Evolutionary conservation across 2,329 filamentous ascomycete genomes (phyloP).

Genomic region (Colletotrichum scovillei): DNA sequence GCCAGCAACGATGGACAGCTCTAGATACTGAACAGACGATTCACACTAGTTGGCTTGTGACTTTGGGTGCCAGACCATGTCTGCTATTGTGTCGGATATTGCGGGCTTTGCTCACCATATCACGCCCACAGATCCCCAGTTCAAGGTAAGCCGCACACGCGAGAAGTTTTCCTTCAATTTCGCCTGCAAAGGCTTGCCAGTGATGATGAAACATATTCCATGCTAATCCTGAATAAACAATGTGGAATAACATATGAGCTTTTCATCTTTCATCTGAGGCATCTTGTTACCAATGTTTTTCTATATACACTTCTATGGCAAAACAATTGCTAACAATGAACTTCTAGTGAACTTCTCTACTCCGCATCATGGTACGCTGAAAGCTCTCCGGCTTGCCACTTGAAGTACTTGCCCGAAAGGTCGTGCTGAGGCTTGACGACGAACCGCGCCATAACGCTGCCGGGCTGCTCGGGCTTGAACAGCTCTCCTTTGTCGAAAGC

Average conservation of each 20-base stretch:
- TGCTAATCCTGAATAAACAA: constrained; percentile 79
- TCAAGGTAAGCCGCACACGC: constrained; percentile 41
- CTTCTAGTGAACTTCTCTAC: constrained; percentile 31
- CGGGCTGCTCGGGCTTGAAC: constrained; percentile 85
- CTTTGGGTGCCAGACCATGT: neutral
- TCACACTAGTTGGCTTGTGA: neutral
- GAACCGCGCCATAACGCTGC: constrained; percentile 85
- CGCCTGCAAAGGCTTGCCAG: constrained; percentile 43
- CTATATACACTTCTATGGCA: constrained; percentile 38
- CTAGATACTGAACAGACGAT: constrained; percentile 42
- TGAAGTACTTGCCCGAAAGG: constrained; percentile 82
- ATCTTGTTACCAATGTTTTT: constrained; percentile 44
- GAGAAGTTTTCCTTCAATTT: constrained; percentile 37
- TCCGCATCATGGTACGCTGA: constrained; percentile 58
- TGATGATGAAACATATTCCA: constrained; percentile 81
- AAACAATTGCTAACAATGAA: constrained; percentile 38
- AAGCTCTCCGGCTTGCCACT: constrained; percentile 65
- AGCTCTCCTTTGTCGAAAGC: constrained; percentile 78
- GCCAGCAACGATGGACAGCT: constrained; percentile 49
- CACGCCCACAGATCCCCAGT: neutral
- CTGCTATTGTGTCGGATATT: neutral
- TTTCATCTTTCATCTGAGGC: constrained; percentile 87
- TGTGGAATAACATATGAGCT: constrained; percentile 78
- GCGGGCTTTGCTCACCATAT: neutral
- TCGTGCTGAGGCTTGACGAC: constrained; percentile 72